Evolutionary conservation across 2,329 filamentous ascomycete genomes (phyloP), one percentile per base, ranked within the genome.

Genomic region (Aspergillus tubingensis): DNA sequence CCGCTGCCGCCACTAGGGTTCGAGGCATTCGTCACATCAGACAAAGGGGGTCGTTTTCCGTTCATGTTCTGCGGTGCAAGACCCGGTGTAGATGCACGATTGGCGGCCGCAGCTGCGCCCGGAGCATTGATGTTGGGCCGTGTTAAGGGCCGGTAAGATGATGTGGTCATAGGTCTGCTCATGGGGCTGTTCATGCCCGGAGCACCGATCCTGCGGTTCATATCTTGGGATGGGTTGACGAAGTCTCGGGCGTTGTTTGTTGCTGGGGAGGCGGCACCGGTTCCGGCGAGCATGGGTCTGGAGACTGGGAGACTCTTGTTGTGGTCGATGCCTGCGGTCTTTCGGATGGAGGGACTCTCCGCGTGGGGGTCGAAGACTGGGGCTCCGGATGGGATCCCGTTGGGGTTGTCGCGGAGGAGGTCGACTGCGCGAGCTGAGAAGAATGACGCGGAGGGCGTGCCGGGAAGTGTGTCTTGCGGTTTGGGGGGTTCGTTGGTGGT

Each of bases 241-340:
- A 68, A 73, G 55, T 76, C 74, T 39, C 72, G 70, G 10, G 70
- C 61, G 32, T 65, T 70, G 32, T 71, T 75, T 1, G 72, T 55
- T 19, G 70, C 68, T n/a, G 74, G 73, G 3, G 74, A 74, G 27
- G 66, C 32, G 11, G 32, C 64, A 11, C 19, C 30, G 41, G 27
- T n/a, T 8, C 64, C 54, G 4, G 69, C 53, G 6, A 76, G 61
- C 72, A 76, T 77, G 7, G 74, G 74, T 63, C 83, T 85, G 3
- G 83, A 84, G 2, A 96, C 79, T 0, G 92, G 91, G 55, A 89
- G 88, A 4, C 90, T 93, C 54, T 86, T 88, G 21, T 80, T 87
- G 71, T 96, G 91, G 70, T 97, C 92, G 41, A 97, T 85, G 2
- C 93, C 93, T 0, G 90, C 90, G 0, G 94, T 97, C 72, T 94